These are phyloP conservation scores for Ulota crispa DNA, from an alignment of 225 moss, liverwort and hornwort species.

Conservation along the genomic window DNA sequence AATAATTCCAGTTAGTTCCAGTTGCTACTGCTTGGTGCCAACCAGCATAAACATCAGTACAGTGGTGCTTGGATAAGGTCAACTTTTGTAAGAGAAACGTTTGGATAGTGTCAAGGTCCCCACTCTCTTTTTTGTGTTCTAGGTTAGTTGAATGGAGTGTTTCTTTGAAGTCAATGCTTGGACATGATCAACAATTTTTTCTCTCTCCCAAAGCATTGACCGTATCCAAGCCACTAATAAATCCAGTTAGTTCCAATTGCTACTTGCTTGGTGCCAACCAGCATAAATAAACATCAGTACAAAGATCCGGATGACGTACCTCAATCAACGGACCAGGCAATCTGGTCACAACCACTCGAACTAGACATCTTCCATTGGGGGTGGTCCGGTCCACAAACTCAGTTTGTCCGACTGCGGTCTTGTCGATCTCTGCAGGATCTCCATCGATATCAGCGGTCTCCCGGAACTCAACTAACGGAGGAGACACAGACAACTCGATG, in stretches of 20 bases:
- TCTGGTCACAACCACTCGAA: constrained; percentile 73
- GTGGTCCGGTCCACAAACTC: constrained; percentile 62
- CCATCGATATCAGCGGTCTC: constrained; percentile 88
- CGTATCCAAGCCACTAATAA: no score
- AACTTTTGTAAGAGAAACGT: no score
- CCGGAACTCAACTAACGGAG: constrained; percentile 89
- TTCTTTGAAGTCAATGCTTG: no score
- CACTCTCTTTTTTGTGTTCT: no score
- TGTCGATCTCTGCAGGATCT: constrained; percentile 35
- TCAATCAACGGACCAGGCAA: constrained; percentile 60
- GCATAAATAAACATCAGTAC: background rate
- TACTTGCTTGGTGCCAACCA: background rate
- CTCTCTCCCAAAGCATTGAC: no score
- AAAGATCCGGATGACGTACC: constrained; percentile 20
- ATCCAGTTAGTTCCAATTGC: no score
- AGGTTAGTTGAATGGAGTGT: no score
- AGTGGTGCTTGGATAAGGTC: no score
- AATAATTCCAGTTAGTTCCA: no score
- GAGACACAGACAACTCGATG: constrained; percentile 77
- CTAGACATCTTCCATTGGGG: constrained; percentile 77
- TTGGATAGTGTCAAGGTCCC: no score
- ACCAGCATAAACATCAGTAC: background rate
- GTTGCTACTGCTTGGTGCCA: background rate
- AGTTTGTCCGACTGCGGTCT: constrained; percentile 29
- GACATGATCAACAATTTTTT: no score